These are phyloP conservation scores for Clarireedia hainanense DNA, from an alignment of 2,329 filamentous ascomycete genomes.

Conservation along the genomic window DNA sequence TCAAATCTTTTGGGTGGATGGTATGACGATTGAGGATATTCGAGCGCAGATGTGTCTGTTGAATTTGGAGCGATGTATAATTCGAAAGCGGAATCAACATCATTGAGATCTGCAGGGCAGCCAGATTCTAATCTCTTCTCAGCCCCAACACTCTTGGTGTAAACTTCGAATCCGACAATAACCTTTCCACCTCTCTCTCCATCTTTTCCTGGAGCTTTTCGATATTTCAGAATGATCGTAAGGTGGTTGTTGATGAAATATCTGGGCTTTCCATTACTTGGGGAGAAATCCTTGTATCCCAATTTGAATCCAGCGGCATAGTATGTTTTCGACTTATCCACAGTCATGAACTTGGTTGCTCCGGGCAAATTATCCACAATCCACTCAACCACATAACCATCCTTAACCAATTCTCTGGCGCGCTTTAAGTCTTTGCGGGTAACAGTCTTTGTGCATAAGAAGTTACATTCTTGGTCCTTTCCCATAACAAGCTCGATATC, in stretches of 20 bases:
- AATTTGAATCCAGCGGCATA: conserved; percentile 88
- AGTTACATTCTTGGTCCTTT: conserved; percentile 63
- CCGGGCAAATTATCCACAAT: conserved; percentile 88
- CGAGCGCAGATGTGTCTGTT: conserved; percentile 37
- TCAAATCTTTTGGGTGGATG: conserved; percentile 43
- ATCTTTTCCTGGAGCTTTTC: conserved; percentile 59
- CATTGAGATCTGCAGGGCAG: conserved; percentile 60
- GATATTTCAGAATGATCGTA: conserved; percentile 74
- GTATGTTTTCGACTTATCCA: conserved; percentile 78
- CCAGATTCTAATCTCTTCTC: conserved; percentile 52
- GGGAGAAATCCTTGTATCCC: conserved; percentile 63
- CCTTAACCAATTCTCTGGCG: conserved; percentile 63
- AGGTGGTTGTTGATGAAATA: conserved; percentile 85
- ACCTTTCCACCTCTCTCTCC: conserved; percentile 68
- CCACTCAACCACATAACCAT: conserved; percentile 86
- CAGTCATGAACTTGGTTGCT: conserved; percentile 80
- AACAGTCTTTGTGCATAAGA: conserved; percentile 64
- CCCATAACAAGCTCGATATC: conserved; percentile 77
- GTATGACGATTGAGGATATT: conserved; percentile 53
- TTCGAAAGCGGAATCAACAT: conserved; percentile 57
- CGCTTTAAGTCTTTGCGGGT: conserved; percentile 56
- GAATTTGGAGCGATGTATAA: conserved; percentile 58
- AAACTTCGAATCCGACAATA: conserved; percentile 84
- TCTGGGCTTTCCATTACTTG: conserved; percentile 49
- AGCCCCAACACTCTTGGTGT: conserved; percentile 71